A percentile compares a stretch with the other conserved stretches of the same genome.
Conservation (phyloP, 768 basidiomycete species). For the Boletus eberwhitei region DNA sequence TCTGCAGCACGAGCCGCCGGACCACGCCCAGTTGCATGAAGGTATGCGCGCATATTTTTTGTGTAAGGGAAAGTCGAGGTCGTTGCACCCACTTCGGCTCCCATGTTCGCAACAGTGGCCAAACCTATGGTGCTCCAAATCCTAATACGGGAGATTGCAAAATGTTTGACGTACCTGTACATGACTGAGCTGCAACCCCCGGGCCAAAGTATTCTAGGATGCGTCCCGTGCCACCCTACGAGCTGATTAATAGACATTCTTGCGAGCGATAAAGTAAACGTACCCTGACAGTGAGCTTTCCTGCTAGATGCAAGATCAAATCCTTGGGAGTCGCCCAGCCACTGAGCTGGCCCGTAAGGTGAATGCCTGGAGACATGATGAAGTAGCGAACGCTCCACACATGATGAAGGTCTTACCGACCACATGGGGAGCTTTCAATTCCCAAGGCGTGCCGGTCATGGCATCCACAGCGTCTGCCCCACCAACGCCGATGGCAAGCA, state of each 20-base stretch:
- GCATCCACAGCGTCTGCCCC: conserved; percentile 98
- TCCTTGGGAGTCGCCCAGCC: conserved; percentile 98
- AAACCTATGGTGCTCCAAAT: conserved; percentile 47
- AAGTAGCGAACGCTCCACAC: background rate
- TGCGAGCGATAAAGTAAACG: conserved; percentile 25
- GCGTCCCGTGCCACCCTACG: conserved; percentile 89
- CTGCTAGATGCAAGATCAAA: conserved; percentile 90
- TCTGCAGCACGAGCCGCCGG: conserved; percentile 88
- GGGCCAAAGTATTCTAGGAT: conserved; percentile 98
- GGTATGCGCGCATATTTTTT: conserved; percentile 81
- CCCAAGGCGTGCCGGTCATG: conserved; percentile 98
- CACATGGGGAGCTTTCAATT: conserved; percentile 86
- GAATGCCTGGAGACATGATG: conserved; percentile 55
- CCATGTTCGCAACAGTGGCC: conserved; percentile 98
- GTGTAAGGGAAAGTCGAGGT: conserved; percentile 98
- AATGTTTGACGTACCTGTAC: conserved; percentile 60
- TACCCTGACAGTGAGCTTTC: conserved; percentile 89
- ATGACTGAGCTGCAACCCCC: conserved; percentile 84
- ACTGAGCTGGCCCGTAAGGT: conserved; percentile 79
- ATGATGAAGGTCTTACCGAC: conserved; percentile 49
- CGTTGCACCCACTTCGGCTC: conserved; percentile 99
- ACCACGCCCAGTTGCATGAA: conserved; percentile 84
- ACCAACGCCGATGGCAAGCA: conserved; percentile 98
- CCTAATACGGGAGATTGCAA: background rate
- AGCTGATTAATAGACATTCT: conserved; percentile 1